A percentile compares a stretch with the other conserved stretches of the same genome.
phyloP scores from a whole-genome alignment of 352 stramenopile species.

The Phytophthora capsici region DNA sequence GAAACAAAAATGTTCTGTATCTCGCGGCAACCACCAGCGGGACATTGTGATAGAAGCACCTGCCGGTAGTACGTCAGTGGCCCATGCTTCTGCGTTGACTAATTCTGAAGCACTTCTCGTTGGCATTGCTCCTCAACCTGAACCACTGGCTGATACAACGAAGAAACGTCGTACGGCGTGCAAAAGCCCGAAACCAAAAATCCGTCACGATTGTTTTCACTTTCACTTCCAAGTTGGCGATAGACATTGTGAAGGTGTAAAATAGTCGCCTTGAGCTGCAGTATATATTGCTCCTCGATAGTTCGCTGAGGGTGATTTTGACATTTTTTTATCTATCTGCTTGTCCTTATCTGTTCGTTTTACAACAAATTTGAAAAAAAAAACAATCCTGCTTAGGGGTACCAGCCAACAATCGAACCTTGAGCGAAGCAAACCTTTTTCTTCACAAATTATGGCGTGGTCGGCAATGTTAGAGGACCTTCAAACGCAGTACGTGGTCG shows the following conservation, averaged over 20 bases:
- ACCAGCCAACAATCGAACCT: constrained; percentile 4
- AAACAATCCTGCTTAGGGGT: too few relatives aligned
- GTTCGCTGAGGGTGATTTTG: neutral
- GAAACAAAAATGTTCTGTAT: too few relatives aligned
- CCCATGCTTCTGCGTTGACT: too few relatives aligned
- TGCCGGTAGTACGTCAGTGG: too few relatives aligned
- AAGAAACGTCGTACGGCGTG: too few relatives aligned
- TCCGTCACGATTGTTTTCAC: constrained; percentile 8
- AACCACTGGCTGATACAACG: too few relatives aligned
- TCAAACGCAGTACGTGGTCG: constrained; percentile 63
- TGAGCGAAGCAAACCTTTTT: constrained; percentile 26
- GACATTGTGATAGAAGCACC: too few relatives aligned
- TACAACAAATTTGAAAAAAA: too few relatives aligned
- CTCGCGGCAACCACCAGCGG: too few relatives aligned
- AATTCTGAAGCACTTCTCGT: too few relatives aligned
- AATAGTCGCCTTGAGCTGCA: constrained; percentile 69
- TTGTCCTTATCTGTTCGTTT: neutral
- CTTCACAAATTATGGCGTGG: constrained; percentile 10
- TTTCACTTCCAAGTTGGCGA: constrained; percentile 19
- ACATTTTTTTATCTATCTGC: neutral
- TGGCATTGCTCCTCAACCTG: too few relatives aligned
- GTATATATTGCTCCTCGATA: constrained; percentile 56
- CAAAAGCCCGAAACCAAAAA: too few relatives aligned
- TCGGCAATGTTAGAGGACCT: constrained; percentile 23
- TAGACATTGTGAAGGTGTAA: constrained; percentile 38